Conservation (phyloP, 2,329 filamentous ascomycete species). For the Aspergillus sojae region DNA sequence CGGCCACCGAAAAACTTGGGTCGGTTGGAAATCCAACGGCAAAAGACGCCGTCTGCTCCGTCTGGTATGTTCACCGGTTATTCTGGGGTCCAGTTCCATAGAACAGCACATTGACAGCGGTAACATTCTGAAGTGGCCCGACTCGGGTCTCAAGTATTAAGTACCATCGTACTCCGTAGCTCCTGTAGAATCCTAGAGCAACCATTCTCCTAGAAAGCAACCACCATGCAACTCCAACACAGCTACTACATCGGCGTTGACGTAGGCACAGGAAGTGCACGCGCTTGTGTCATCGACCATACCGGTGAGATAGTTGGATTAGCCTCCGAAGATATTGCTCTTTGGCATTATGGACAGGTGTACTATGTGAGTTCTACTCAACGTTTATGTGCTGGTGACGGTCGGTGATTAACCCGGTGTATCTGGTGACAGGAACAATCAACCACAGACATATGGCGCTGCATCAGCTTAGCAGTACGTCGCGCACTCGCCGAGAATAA, state of each 20-base stretch:
- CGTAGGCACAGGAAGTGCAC: conserved; percentile 91
- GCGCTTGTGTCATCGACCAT: conserved; percentile 92
- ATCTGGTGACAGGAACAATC: conserved; percentile 79
- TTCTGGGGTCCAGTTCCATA: neutral
- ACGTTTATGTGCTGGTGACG: neutral
- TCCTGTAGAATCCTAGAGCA: neutral
- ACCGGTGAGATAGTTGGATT: conserved; percentile 81
- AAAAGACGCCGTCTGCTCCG: neutral
- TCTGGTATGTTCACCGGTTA: neutral
- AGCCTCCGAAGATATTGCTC: conserved; percentile 73
- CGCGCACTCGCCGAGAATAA: conserved; percentile 79
- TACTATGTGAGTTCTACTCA: conserved; percentile 65
- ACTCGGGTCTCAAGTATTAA: neutral
- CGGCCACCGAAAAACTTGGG: neutral
- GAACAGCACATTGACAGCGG: neutral
- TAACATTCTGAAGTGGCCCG: neutral
- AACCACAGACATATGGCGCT: conserved; percentile 93
- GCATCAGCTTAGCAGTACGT: conserved; percentile 87
- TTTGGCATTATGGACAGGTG: conserved; percentile 76
- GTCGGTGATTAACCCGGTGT: neutral
- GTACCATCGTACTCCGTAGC: neutral
- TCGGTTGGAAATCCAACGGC: neutral
- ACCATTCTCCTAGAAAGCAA: neutral
- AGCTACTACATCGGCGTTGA: conserved; percentile 80
- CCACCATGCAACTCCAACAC: neutral